Base-by-base conservation (phyloP, 2,329 filamentous ascomycete species). In the Huntiella bhutanensis region DNA sequence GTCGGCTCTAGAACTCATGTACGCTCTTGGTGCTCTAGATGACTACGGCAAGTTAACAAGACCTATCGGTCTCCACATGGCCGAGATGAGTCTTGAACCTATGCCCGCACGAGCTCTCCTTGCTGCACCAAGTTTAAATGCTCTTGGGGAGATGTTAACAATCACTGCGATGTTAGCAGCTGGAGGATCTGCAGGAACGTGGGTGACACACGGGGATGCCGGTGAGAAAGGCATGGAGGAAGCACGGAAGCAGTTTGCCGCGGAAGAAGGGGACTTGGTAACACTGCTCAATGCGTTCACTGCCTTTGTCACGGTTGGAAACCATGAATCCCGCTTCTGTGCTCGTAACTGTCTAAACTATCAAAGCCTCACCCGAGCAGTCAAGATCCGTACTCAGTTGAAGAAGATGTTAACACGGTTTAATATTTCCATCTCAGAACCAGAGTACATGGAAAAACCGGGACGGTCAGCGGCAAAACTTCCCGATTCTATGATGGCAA, bases 151-250 rank as follows among this genome's bases (percentile, higher is more conserved):
- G 60, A 81, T 96, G 45, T 69, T 96, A 19, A 85, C 80, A 2
- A 93, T 96, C 52, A 85, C 88, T 4, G 87, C 91, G 12, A 96
- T 98, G 88, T 82, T 84, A 33, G 91, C 80, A 51, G 66, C 93
- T 0, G 82, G 87, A 50, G 82, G 84, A 4, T 13, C 41, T 4
- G 45, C 11, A 3, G 45, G 39, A 3, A 71, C 93, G 0, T 96
- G 85, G 80, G 75, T 94, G 51, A 43, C 41, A 17, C 72, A 80
- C 32, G 78, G 85, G 53, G 80, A 87, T 17, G 81, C 75, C 34
- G 80, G 83, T 53, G 82, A 80, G 55, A 86, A 81, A 55, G 67
- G 70, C 43, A 74, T 81, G 58, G 85, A 94, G 57, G 77, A 71
- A 15, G 75, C 78, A 22, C 71, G 82, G 41, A 72, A 83, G 41